These are phyloP conservation scores for Orbilia ellipsospora DNA, from an alignment of 2,329 filamentous ascomycete species.

Conservation along the genomic window DNA sequence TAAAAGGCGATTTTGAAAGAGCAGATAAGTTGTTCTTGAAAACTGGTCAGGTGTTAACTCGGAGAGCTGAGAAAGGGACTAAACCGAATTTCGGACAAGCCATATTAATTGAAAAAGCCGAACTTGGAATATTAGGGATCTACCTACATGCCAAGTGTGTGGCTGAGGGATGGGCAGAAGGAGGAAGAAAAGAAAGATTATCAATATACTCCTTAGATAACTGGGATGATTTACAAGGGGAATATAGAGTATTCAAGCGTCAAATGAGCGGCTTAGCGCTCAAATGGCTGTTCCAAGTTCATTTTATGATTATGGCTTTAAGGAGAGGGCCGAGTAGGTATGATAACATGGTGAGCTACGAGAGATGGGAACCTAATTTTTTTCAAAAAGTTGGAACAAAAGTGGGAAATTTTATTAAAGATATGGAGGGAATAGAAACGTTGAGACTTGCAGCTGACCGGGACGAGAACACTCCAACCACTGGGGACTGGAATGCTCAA, in stretches of 20 bases:
- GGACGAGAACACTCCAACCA: background rate
- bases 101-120: conserved; percentile 9
- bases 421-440: conserved; percentile 20
- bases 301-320: background rate
- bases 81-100: background rate
- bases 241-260: background rate
- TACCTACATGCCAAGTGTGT: background rate
- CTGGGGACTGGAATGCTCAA: background rate
- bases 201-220: background rate
- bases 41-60: background rate
- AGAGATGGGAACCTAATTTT: background rate
- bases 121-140: background rate
- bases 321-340: background rate
- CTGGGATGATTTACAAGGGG: background rate
- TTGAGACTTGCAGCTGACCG: conserved; percentile 17
- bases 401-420: background rate
- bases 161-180: background rate
- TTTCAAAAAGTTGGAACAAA: background rate
- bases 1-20: conserved; percentile 10
- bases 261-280: background rate
- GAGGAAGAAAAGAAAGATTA: background rate
- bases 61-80: background rate
- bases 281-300: conserved; percentile 17
- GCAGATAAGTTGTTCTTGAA: conserved; percentile 6
- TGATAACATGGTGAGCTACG: background rate